Percentiles rank a stretch among this genome's conserved stretches.
These are phyloP conservation scores for Camellia lanceoleosa DNA, from an alignment of 148 eudicot species.

Conservation along the genomic window DNA sequence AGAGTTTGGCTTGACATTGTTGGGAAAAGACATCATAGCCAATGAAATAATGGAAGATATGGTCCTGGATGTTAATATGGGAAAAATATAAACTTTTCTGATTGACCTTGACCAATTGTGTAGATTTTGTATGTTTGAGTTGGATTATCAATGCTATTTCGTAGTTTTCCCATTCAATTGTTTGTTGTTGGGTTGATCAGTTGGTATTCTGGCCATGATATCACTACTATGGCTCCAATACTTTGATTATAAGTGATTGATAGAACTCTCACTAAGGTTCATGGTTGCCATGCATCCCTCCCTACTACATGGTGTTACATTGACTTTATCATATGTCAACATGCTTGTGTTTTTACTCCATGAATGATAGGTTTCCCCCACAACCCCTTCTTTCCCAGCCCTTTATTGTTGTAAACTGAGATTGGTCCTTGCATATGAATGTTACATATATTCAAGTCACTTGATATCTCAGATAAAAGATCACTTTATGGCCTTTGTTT, in stretches of 20 bases:
- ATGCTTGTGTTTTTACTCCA: background rate
- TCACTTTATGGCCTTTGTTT: background rate
- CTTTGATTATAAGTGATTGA: background rate
- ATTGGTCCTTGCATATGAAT: background rate
- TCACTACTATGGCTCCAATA: background rate
- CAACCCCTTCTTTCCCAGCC: background rate
- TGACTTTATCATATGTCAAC: background rate
- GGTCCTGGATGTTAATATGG: background rate
- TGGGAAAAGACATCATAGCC: background rate
- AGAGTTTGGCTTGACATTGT: background rate
- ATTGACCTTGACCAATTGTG: background rate
- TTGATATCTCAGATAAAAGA: background rate
- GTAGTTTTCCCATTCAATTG: background rate
- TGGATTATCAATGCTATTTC: background rate
- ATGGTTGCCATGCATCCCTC: background rate
- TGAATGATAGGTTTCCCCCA: background rate
- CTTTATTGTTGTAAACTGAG: background rate
- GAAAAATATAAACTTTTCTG: background rate
- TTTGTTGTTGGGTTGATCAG: background rate
- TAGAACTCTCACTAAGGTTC: background rate
- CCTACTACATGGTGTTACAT: background rate
- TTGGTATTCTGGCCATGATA: background rate
- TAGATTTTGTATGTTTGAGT: background rate
- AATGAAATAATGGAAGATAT: conserved; percentile 1
- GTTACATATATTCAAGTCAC: background rate